These are phyloP conservation scores for Starmerella bombicola DNA, from an alignment of 805 yeast species.

Conservation along the genomic window DNA sequence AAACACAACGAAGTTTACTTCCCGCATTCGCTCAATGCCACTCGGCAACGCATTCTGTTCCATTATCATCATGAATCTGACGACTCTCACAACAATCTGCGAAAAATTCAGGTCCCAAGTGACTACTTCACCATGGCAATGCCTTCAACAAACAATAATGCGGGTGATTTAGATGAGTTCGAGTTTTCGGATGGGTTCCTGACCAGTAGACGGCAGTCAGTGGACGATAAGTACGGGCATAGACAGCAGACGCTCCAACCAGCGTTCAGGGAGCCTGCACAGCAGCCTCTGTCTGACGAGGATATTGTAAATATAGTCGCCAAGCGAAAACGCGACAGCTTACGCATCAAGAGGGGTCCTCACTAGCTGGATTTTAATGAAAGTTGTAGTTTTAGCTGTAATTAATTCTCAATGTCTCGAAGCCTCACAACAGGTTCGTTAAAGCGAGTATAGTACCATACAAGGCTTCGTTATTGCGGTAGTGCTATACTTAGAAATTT, in stretches of 20 bases:
- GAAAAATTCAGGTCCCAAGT: conserved; percentile 7
- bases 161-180: conserved; percentile 11
- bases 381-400: too few relatives aligned
- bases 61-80: conserved; percentile 17
- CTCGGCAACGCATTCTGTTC: conserved; percentile 26
- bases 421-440: too few relatives aligned
- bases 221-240: conserved; percentile 13
- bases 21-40: conserved; percentile 27
- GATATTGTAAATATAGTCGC: conserved; percentile 35
- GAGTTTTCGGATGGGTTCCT: conserved; percentile 11
- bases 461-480: too few relatives aligned
- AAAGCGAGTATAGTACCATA: too few relatives aligned
- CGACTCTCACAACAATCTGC: conserved; percentile 1
- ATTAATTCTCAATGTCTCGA: too few relatives aligned
- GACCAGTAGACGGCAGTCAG: conserved; percentile 3
- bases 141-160: conserved; percentile 1
- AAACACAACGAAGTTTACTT: conserved; percentile 21
- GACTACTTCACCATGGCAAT: conserved; percentile 9
- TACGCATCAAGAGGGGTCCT: conserved; percentile 37
- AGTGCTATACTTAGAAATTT: too few relatives aligned
- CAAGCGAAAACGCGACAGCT: conserved; percentile 41
- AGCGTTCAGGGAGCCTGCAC: conserved; percentile 25
- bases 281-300: conserved; percentile 12
- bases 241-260: conserved; percentile 20
- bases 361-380: too few relatives aligned